Evolutionary conservation across 306 rosid species (phyloP).

Genomic region (Inga laurina): DNA sequence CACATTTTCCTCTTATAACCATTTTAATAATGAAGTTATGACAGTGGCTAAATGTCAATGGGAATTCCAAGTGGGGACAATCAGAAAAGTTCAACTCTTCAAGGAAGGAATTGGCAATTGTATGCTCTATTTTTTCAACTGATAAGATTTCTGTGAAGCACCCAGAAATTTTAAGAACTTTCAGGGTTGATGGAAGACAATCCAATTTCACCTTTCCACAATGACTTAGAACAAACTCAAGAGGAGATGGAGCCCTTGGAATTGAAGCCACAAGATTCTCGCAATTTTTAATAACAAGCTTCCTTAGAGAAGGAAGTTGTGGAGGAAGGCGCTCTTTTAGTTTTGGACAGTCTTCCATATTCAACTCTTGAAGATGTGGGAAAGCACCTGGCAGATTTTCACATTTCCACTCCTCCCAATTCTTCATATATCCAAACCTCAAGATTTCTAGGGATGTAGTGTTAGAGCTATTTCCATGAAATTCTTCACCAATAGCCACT

Average conservation of each 20-base stretch:
- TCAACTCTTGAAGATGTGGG: neutral
- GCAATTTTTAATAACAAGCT: neutral
- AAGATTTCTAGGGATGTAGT: conserved; percentile 1
- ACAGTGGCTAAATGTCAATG: neutral
- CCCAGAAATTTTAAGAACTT: neutral
- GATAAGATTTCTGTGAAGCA: neutral
- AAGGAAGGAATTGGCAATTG: too few species aligned
- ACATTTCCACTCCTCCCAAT: neutral
- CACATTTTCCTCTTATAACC: neutral
- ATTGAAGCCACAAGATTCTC: neutral
- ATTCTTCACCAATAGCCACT: neutral
- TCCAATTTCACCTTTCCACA: neutral
- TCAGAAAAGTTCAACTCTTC: too few species aligned
- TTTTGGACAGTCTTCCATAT: neutral
- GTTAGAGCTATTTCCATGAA: neutral
- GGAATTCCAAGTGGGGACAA: too few species aligned
- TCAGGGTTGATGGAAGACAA: neutral
- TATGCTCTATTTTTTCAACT: too few species aligned
- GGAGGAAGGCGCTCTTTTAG: neutral
- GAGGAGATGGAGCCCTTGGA: neutral
- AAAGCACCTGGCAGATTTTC: neutral
- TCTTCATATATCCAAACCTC: neutral
- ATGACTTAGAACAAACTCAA: neutral
- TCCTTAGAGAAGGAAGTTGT: neutral
- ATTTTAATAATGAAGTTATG: neutral